A percentile compares a stretch with the other conserved stretches of the same genome.
phyloP scores from a whole-genome alignment of 2,329 filamentous ascomycete genomes.

The Endothia cerciana region DNA sequence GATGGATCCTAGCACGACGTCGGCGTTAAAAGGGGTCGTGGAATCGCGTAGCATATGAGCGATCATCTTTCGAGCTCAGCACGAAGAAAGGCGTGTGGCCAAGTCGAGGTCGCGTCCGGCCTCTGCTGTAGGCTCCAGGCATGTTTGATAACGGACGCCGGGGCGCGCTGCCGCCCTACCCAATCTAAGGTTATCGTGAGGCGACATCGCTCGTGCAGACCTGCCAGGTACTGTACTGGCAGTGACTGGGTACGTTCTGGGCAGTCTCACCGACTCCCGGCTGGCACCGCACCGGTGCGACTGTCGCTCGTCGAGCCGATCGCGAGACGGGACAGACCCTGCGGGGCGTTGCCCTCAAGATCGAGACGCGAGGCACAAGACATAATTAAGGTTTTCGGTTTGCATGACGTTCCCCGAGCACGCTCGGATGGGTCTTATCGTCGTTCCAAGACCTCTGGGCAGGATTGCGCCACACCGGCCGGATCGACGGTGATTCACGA shows the following conservation, averaged over 20 bases:
- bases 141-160: not conserved
- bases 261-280: slow-evolving; percentile 6
- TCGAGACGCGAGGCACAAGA: not conserved
- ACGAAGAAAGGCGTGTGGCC: not conserved
- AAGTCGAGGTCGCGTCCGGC: not conserved
- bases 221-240: not conserved
- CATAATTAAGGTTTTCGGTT: not conserved
- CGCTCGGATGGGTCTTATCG: not conserved
- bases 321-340: not conserved
- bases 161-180: not conserved
- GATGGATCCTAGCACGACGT: not conserved
- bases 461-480: not conserved
- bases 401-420: not conserved
- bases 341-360: not conserved
- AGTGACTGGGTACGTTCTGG: not conserved
- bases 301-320: not conserved
- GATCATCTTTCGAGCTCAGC: not conserved
- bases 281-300: not conserved
- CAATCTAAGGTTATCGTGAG: slow-evolving; percentile 16
- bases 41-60: not conserved
- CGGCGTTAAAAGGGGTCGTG: not conserved
- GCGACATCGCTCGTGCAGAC: not conserved
- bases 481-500: too few relatives aligned
- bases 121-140: not conserved
- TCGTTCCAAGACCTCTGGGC: not conserved